Percentiles rank a stretch among this genome's conserved stretches.
Evolutionary conservation across 2,329 filamentous ascomycete genomes (phyloP).

Genomic region (Talaromyces sp.): DNA sequence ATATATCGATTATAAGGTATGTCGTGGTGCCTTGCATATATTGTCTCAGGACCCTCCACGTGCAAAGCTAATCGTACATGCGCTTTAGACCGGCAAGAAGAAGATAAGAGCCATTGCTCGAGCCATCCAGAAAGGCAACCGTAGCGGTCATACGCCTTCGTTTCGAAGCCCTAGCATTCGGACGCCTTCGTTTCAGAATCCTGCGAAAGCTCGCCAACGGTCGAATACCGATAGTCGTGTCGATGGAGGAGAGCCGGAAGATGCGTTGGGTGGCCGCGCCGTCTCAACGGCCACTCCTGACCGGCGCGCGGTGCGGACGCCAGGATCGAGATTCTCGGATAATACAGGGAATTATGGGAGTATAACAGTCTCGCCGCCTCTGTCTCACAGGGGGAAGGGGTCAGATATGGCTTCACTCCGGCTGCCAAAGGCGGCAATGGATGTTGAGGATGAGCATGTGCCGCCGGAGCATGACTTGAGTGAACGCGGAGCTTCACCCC

Average conservation of each 20-base stretch:
- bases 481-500: constrained; percentile 1
- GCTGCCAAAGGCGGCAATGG: constrained; percentile 65
- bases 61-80: background rate
- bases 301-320: constrained; percentile 37
- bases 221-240: constrained; percentile 24
- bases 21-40: constrained; percentile 5
- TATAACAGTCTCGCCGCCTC: constrained; percentile 60
- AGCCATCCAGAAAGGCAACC: constrained; percentile 66
- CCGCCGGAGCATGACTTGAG: constrained; percentile 12
- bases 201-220: constrained; percentile 16
- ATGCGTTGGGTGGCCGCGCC: constrained; percentile 22
- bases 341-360: constrained; percentile 62
- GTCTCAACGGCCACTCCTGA: constrained; percentile 43
- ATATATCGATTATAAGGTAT: constrained; percentile 89
- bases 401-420: constrained; percentile 56
- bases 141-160: constrained; percentile 48
- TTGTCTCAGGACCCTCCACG: background rate
- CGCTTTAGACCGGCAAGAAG: constrained; percentile 74
- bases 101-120: constrained; percentile 80
- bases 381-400: constrained; percentile 21
- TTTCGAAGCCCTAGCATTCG: constrained; percentile 29
- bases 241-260: constrained; percentile 19
- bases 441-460: constrained; percentile 40
- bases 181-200: constrained; percentile 15
- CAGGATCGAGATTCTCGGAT: constrained; percentile 39